These are phyloP conservation scores for Neocucurbitaria cava DNA, from an alignment of 2,329 filamentous ascomycete genomes.

Conservation along the genomic window DNA sequence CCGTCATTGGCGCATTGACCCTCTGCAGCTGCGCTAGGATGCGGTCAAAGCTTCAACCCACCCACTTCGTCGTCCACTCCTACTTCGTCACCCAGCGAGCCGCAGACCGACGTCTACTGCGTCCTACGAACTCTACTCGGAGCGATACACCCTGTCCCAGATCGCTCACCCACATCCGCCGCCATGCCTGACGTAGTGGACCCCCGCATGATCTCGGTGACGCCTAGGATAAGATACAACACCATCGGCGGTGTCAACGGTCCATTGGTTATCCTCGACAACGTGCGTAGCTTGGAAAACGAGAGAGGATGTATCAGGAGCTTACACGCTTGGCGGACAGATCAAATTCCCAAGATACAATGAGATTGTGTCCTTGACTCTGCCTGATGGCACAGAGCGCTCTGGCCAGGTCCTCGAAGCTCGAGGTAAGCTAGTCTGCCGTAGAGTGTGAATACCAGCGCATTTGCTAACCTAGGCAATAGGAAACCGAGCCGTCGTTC, in stretches of 20 bases:
- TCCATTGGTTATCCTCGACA: constrained; percentile 95
- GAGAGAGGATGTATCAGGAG: constrained; percentile 10
- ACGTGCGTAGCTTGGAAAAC: constrained; percentile 65
- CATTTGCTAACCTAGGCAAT: constrained; percentile 25
- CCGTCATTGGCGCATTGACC: constrained; percentile 4
- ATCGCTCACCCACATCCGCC: constrained; percentile 37
- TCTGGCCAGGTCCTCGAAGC: constrained; percentile 97
- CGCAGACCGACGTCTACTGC: constrained; percentile 26
- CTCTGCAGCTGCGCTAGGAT: constrained; percentile 15
- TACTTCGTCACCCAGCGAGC: constrained; percentile 31
- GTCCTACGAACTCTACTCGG: constrained; percentile 18
- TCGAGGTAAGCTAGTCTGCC: constrained; percentile 71
- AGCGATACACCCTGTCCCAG: constrained; percentile 24
- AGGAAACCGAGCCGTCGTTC: constrained; percentile 94
- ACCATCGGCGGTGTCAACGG: constrained; percentile 98
- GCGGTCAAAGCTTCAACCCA: constrained; percentile 37
- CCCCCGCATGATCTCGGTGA: constrained; percentile 63
- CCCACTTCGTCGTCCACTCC: constrained; percentile 36
- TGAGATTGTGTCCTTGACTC: constrained; percentile 94
- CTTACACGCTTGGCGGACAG: constrained; percentile 55
- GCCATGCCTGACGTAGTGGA: constrained; percentile 51
- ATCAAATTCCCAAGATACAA: constrained; percentile 98
- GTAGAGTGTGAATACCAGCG: not conserved
- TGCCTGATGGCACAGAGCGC: constrained; percentile 92
- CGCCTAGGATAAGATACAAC: constrained; percentile 89